phyloP scores from a whole-genome alignment of 441 rosid genomes.

The Biscutella auriculata region DNA sequence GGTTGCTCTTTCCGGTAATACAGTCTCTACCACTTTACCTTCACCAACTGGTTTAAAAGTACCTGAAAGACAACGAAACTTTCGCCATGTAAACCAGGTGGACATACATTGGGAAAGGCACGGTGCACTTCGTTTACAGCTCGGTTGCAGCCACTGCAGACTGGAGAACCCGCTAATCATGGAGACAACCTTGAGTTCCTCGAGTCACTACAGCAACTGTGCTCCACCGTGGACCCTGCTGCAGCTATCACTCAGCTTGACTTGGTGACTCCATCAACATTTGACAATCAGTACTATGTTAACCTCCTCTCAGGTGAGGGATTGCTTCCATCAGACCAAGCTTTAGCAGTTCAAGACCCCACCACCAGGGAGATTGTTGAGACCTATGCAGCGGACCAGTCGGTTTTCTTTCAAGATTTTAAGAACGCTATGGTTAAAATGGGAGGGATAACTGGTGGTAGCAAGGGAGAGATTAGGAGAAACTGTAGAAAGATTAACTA shows the following conservation, averaged over 20 bases:
- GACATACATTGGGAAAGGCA: constrained; percentile 73
- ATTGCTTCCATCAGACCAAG: constrained; percentile 67
- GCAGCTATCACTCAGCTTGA: constrained; percentile 49
- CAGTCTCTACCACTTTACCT: not conserved
- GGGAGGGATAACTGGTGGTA: constrained; percentile 35
- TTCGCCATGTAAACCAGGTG: constrained; percentile 30
- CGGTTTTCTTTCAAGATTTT: constrained; percentile 53
- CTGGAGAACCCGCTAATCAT: constrained; percentile 23
- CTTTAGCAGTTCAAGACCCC: constrained; percentile 35
- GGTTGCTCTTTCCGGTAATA: constrained; percentile 69
- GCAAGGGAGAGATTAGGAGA: constrained; percentile 30
- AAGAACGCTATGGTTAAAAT: constrained; percentile 54
- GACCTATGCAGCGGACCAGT: constrained; percentile 41
- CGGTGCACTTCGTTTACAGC: constrained; percentile 54
- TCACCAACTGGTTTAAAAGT: not conserved
- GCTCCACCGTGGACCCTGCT: constrained; percentile 25
- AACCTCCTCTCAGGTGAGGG: constrained; percentile 75
- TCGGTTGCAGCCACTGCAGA: constrained; percentile 33
- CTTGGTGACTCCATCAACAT: constrained; percentile 56
- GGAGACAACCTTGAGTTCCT: constrained; percentile 48
- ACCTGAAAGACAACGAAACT: not conserved
- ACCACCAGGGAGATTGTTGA: constrained; percentile 38
- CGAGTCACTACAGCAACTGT: constrained; percentile 51
- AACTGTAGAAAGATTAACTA: constrained; percentile 44
- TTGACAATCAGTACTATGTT: constrained; percentile 69